Conservation (phyloP, 2,329 filamentous ascomycete species). For the Colletotrichum liaoningense region DNA sequence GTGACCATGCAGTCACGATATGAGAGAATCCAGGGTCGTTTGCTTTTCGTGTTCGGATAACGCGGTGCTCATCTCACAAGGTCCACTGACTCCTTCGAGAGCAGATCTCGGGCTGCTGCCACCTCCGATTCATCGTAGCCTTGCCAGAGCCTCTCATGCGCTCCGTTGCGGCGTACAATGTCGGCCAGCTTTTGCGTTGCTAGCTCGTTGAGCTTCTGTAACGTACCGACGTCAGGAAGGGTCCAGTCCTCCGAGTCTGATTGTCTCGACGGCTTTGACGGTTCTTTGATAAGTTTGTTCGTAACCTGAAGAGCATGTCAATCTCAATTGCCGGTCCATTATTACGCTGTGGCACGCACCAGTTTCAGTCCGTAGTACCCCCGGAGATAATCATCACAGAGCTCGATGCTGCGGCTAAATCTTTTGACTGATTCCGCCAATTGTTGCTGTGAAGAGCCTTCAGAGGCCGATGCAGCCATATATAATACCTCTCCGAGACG, state of each 20-base stretch:
- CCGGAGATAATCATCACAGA: slow-evolving; percentile 92
- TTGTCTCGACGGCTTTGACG: slow-evolving; percentile 56
- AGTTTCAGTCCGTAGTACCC: slow-evolving; percentile 93
- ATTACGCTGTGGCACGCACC: slow-evolving; percentile 56
- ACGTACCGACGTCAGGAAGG: slow-evolving; percentile 66
- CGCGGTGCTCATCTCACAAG: slow-evolving; percentile 52
- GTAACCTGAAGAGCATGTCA: slow-evolving; percentile 54
- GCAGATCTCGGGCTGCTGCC: slow-evolving; percentile 75
- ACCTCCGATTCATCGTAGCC: slow-evolving; percentile 81
- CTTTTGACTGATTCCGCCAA: slow-evolving; percentile 82
- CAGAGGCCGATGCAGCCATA: slow-evolving; percentile 68
- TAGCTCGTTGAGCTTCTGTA: slow-evolving; percentile 76
- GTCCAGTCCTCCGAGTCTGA: slow-evolving; percentile 61
- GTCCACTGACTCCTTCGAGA: slow-evolving; percentile 63
- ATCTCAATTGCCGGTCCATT: neutral
- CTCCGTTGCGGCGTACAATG: slow-evolving; percentile 74
- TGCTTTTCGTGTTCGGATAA: neutral
- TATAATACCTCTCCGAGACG: slow-evolving; percentile 86
- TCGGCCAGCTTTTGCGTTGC: slow-evolving; percentile 82
- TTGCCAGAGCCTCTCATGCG: slow-evolving; percentile 74
- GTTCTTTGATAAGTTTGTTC: slow-evolving; percentile 59
- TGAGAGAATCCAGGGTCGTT: neutral
- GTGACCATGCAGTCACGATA: slow-evolving; percentile 12
- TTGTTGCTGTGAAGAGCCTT: slow-evolving; percentile 59
- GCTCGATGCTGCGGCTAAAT: slow-evolving; percentile 90